A percentile compares a stretch with the other conserved stretches of the same genome.
These are phyloP conservation scores for Penicillium riverlandense DNA, from an alignment of 495 filamentous ascomycete genomes.

Conservation along the genomic window DNA sequence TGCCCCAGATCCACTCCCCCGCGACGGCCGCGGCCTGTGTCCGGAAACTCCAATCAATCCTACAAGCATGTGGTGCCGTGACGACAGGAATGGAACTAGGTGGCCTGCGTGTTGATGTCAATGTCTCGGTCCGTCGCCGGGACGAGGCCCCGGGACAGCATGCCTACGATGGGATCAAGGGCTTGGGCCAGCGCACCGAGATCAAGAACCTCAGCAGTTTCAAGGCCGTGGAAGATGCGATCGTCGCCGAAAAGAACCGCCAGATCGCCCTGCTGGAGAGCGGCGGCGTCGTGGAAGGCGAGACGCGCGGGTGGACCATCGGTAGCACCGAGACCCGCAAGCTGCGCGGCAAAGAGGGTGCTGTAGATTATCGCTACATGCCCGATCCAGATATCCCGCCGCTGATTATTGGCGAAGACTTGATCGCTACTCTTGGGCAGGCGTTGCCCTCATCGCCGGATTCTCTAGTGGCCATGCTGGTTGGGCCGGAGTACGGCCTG, in stretches of 20 bases:
- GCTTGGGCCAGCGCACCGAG: slow-evolving; percentile 82
- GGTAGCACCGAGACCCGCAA: slow-evolving; percentile 66
- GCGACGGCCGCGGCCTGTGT: slow-evolving; percentile 81
- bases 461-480: slow-evolving; percentile 52
- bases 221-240: slow-evolving; percentile 89
- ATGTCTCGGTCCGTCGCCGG: slow-evolving; percentile 73
- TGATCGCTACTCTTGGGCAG: slow-evolving; percentile 53
- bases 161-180: slow-evolving; percentile 47
- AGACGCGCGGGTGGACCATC: slow-evolving; percentile 90
- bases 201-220: slow-evolving; percentile 97
- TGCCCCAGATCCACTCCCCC: slow-evolving; percentile 76
- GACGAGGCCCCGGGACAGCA: slow-evolving; percentile 32
- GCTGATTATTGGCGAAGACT: slow-evolving; percentile 62
- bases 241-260: slow-evolving; percentile 80
- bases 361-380: slow-evolving; percentile 98
- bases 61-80: slow-evolving; percentile 76
- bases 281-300: slow-evolving; percentile 72
- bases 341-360: slow-evolving; percentile 88
- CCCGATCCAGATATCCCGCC: slow-evolving; percentile 88
- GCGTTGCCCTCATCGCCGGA: slow-evolving; percentile 67
- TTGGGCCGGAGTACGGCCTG: slow-evolving; percentile 49
- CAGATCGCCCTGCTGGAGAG: slow-evolving; percentile 76
- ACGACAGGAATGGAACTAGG: slow-evolving; percentile 89
- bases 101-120: slow-evolving; percentile 88
- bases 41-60: slow-evolving; percentile 75